Evolutionary conservation across 2,329 filamentous ascomycete genomes (phyloP), one percentile per base, ranked within the genome.

Genomic region (Coniella lustricola): DNA sequence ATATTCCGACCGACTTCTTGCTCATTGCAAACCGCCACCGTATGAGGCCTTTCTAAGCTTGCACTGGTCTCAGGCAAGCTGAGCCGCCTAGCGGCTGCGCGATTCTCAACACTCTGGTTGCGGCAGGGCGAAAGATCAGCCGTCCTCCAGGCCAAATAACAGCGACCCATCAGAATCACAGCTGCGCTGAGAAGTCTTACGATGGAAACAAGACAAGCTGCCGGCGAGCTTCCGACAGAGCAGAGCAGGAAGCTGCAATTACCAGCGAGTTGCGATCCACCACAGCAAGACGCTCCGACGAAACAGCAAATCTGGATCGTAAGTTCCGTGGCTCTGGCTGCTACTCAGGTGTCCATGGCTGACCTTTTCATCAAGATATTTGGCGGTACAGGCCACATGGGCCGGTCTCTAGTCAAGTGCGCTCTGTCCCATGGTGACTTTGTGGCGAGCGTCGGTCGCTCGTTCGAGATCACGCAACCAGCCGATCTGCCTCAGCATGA

Each of bases 311-410:
- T 91, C 69, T 97, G 91, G 91, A 81, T 97, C 62, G 88, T 93
- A 74, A 63, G 81, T 72, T 25, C 41, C 35, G 12, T 25, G 32
- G 43, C 25, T 20, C 10, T 22, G 33, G 17, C 35, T 17, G 51
- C 40, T 29, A 50, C 37, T 40, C 40, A 14, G 44, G 51, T 49
- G 42, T 22, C 43, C 5, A 16, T 13, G 29, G 34, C 49, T 52
- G 20, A 54, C 54, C 39, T 13, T 44, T 25, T 18, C 33, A 51
- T 13, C 35, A 52, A 90, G 88, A 75, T 97, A 47, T 98, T 96
- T 67, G 93, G 93, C 42, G 90, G 89, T 42, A 96, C 90, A n/a
- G 93, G 93, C 48, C 93, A 98, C 61, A 95, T 97, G 76, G 93
- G 93, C 51, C 84, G 89, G 45, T 94, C 87, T 7, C 79, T 97